phyloP scores from a whole-genome alignment of 805 yeast genomes.

The Candida ulmi region DNA sequence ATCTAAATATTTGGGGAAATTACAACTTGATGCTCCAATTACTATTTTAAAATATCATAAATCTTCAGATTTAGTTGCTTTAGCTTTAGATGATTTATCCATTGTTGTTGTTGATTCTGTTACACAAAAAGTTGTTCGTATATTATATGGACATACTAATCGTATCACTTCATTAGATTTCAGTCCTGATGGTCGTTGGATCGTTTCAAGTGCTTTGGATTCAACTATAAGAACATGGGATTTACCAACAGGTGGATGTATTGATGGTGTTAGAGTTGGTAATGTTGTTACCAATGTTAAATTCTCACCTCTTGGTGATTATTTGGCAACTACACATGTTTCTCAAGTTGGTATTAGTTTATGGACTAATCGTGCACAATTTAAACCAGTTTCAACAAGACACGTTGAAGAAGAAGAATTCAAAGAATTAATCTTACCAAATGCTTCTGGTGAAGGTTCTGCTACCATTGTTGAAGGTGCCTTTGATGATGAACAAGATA shows the following conservation, averaged over 20 bases:
- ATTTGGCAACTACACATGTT: conserved; percentile 89
- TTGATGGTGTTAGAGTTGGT: conserved; percentile 79
- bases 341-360: conserved; percentile 82
- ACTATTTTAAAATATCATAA: conserved; percentile 74
- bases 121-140: conserved; percentile 80
- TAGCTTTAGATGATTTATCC: conserved; percentile 81
- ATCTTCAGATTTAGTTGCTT: conserved; percentile 78
- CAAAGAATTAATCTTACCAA: conserved; percentile 57
- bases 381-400: conserved; percentile 67
- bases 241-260: conserved; percentile 93
- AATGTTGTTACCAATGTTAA: conserved; percentile 76
- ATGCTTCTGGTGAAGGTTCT: conserved; percentile 75
- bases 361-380: conserved; percentile 91
- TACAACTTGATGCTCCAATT: conserved; percentile 70
- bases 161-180: conserved; percentile 85
- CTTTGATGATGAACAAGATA: conserved; percentile 42
- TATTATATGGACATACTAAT: conserved; percentile 83
- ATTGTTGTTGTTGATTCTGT: conserved; percentile 77
- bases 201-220: conserved; percentile 78
- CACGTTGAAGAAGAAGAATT: conserved; percentile 75
- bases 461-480: conserved; percentile 74
- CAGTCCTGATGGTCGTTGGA: conserved; percentile 94
- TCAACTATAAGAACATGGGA: conserved; percentile 95
- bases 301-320: conserved; percentile 84
- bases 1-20: conserved; percentile 58